Conservation (phyloP, 805 yeast genomes). For the Blastobotrys chiropterorum region DNA sequence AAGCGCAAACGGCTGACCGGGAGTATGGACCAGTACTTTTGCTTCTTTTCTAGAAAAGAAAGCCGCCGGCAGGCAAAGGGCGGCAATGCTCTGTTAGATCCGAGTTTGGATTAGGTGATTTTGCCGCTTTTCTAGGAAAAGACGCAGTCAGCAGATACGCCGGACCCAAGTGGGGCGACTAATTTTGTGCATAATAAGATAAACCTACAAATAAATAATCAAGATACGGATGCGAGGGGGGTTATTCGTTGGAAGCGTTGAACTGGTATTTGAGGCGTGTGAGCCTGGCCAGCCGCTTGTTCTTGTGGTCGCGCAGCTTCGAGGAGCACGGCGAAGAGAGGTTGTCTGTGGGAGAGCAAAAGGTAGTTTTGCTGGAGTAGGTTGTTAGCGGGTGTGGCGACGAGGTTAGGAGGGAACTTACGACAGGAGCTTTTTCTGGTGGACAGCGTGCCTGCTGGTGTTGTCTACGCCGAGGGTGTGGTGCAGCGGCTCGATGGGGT, state of each 20-base stretch:
- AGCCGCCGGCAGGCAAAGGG: no score
- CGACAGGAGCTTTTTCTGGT: constrained; percentile 17
- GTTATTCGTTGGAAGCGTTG: neutral
- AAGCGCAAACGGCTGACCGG: no score
- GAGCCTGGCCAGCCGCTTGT: constrained; percentile 7
- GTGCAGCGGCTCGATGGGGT: constrained; percentile 12
- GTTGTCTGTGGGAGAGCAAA: constrained; percentile 18
- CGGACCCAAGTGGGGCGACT: neutral
- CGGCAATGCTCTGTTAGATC: no score
- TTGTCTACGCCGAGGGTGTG: constrained; percentile 9
- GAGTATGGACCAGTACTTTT: no score
- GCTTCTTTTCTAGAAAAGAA: no score
- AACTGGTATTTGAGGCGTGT: neutral
- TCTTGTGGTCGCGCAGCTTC: constrained; percentile 14
- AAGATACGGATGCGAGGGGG: no score
- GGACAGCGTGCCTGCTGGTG: constrained; percentile 11
- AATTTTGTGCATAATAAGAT: neutral
- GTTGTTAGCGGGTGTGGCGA: neutral
- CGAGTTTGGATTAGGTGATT: no score
- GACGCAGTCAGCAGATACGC: neutral
- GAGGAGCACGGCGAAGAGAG: constrained; percentile 18
- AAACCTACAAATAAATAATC: neutral
- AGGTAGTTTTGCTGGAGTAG: constrained; percentile 15
- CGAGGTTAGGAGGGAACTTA: constrained; percentile 11
- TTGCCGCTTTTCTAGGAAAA: no score